Conservation (phyloP, 305 asterid genomes). For the Fraxinus floribunda region DNA sequence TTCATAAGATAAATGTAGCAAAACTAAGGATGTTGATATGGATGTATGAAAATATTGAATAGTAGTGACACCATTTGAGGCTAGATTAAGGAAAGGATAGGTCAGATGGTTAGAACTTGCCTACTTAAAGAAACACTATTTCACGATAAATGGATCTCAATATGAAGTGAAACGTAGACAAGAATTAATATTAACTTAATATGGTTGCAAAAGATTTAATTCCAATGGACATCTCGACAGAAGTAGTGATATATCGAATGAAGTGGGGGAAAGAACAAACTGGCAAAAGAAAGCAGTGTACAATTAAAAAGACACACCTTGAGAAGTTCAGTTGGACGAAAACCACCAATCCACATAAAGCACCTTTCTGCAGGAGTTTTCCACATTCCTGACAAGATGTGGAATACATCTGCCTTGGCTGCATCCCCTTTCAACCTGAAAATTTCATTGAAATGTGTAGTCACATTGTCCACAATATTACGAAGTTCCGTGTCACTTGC, state of each 20-base stretch:
- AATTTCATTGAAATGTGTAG: constrained; percentile 59
- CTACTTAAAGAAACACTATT: not conserved
- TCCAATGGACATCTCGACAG: not conserved
- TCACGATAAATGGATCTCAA: not conserved
- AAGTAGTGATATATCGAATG: not conserved
- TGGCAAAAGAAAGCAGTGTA: not conserved
- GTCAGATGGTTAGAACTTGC: not conserved
- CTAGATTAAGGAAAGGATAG: not conserved
- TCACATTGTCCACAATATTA: constrained; percentile 51
- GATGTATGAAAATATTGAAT: not conserved
- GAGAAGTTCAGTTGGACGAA: constrained; percentile 91
- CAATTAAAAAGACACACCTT: constrained; percentile 56
- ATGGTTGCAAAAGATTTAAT: not conserved
- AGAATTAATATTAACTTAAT: not conserved
- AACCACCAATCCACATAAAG: constrained; percentile 96
- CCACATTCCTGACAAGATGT: constrained; percentile 98
- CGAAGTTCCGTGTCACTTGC: constrained; percentile 78
- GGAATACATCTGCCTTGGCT: constrained; percentile 85
- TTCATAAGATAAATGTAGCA: not conserved
- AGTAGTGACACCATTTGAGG: not conserved
- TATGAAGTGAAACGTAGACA: not conserved
- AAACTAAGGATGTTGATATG: not conserved
- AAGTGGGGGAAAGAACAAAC: not conserved
- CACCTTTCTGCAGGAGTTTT: constrained; percentile 94
- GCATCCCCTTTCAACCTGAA: constrained; percentile 78